These are phyloP conservation scores for Penicillium cinerascens DNA, from an alignment of 495 filamentous ascomycete genomes.

Conservation along the genomic window DNA sequence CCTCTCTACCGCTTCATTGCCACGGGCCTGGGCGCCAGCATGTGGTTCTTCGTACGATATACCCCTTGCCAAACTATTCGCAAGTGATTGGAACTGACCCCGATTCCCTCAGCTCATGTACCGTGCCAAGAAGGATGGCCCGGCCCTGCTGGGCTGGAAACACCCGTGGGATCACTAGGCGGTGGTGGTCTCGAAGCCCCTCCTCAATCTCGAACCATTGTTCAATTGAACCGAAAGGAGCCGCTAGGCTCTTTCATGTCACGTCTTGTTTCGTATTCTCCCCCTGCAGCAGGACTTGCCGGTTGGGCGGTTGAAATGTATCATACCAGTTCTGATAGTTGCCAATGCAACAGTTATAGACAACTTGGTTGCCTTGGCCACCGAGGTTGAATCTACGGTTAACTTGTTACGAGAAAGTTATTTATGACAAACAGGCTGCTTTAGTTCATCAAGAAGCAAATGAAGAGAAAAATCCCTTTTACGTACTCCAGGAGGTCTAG, in stretches of 20 bases:
- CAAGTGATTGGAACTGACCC: background rate
- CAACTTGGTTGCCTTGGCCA: too few relatives aligned
- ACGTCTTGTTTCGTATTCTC: slow-evolving; percentile 15
- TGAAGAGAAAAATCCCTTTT: too few relatives aligned
- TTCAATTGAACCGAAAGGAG: background rate
- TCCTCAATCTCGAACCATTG: background rate
- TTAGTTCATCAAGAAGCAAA: too few relatives aligned
- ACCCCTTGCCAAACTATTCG: background rate
- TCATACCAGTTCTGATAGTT: slow-evolving; percentile 22
- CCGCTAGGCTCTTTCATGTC: slow-evolving; percentile 1
- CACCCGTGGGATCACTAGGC: slow-evolving; percentile 96
- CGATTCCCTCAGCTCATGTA: slow-evolving; percentile 72
- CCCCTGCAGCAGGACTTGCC: slow-evolving; percentile 21
- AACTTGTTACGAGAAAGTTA: too few relatives aligned
- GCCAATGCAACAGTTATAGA: slow-evolving; percentile 11
- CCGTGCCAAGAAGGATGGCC: slow-evolving; percentile 87
- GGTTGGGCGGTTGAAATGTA: slow-evolving; percentile 22
- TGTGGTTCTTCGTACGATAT: slow-evolving; percentile 95
- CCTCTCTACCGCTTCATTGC: slow-evolving; percentile 79
- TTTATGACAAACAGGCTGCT: too few relatives aligned
- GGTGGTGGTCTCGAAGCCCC: background rate
- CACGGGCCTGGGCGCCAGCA: slow-evolving; percentile 84
- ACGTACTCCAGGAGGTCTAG: too few relatives aligned
- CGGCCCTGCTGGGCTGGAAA: slow-evolving; percentile 87
- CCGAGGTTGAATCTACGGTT: too few relatives aligned